Base-by-base conservation (phyloP, 495 filamentous ascomycete genomes). In the Lineolata rhizophorae region DNA sequence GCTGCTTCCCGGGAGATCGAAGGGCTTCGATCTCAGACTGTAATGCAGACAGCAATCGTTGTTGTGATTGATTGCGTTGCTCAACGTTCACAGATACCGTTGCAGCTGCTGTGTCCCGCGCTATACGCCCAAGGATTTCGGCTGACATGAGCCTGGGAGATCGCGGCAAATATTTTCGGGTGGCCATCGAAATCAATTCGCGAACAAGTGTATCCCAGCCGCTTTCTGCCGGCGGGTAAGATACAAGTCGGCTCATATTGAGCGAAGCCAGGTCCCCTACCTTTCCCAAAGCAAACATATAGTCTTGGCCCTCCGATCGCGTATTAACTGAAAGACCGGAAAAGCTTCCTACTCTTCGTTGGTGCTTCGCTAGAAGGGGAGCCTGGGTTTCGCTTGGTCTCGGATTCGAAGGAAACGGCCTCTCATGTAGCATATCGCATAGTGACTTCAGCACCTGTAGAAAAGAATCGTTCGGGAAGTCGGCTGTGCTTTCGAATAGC, bases 401-500 rank as follows among this genome's bases (percentile, higher is more conserved):
- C 13, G 35, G 27, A 25, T 33, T 46, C 14, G 36, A 36, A 24
- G 42, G n/a, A 17, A 49, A 41, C 26, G 58, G 45, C 21, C 52
- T 50, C 8, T 55, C 57, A 26, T 63, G 41, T 1, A 61, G 39
- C 11, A 63, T 35, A 11, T 35, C 36, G 46, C 80, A 78, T 3
- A 93, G 60, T 1, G 83, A 75, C 25, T 56, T 54, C 3, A 94
- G 57, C 4, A 94, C 64, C 29, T 76, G 67, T n/a, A 72, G 55
- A 36, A 94, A 95, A 0, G 82, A 58, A 18, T 64, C 54, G 45
- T 81, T 77, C 0, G 84, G 79, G 39, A 84, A 91, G 40, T 92
- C 83, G 29, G 68, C 60, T 0, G 82, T 93, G 39, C 77, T 84
- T 51, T 95, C 85, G 36, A 94, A 73, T 36, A 97, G 58, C 36